Evolutionary conservation across 345 rosid genomes (phyloP).

Genomic region (Draba incana): DNA sequence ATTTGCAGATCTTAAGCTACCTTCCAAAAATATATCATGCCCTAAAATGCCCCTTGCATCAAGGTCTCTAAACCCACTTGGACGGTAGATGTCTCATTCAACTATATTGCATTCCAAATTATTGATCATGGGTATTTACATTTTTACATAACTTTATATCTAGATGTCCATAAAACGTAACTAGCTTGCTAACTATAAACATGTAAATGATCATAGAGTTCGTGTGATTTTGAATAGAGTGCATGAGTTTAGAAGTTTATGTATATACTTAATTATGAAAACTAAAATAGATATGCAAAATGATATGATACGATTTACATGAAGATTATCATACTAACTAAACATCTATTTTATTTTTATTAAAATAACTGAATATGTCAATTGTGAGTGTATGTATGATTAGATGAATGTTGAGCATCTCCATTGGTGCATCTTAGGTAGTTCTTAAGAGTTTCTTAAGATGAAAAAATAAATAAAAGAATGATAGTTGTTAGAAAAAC

Average conservation of each 20-base stretch:
- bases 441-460: too few relatives aligned
- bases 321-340: not conserved
- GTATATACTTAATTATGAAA: too few relatives aligned
- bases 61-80: constrained; percentile 41
- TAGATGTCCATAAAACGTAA: not conserved
- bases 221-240: not conserved
- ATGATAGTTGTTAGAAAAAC: too few relatives aligned
- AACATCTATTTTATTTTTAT: not conserved
- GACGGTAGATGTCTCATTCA: constrained; percentile 41
- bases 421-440: not conserved
- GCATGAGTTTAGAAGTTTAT: constrained; percentile 1
- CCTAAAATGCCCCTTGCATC: constrained; percentile 36
- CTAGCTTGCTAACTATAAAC: not conserved
- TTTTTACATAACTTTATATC: not conserved
- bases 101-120: constrained; percentile 19
- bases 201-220: not conserved
- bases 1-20: constrained; percentile 40
- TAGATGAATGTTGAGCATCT: not conserved
- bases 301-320: too few relatives aligned
- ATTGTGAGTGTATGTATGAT: not conserved
- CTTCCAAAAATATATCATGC: constrained; percentile 28
- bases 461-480: too few relatives aligned
- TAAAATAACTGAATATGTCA: not conserved
- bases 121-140: constrained; percentile 17
- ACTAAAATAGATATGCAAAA: too few relatives aligned